Percentiles rank a stretch among this genome's conserved stretches.
phyloP scores from a whole-genome alignment of 305 asterid genomes.

The Solanum hybrid region DNA sequence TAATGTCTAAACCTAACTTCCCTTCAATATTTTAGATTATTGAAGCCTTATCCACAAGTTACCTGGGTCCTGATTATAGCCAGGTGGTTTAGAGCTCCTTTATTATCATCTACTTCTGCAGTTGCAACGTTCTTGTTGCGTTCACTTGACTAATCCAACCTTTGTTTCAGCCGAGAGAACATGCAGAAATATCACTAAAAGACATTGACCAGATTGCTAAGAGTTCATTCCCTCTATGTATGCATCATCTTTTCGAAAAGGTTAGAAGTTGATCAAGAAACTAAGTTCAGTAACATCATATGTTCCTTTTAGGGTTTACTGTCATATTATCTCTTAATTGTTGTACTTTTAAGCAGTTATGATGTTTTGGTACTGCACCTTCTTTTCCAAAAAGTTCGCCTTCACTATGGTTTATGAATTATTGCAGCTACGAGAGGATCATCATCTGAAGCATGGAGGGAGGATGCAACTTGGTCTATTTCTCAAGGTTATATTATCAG shows the following conservation, averaged over 20 bases:
- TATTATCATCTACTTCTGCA: slow-evolving; percentile 6
- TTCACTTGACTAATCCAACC: slow-evolving; percentile 21
- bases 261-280: slow-evolving; percentile 24
- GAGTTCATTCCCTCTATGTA: slow-evolving; percentile 90
- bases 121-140: background rate
- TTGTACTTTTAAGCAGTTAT: background rate
- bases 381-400: background rate
- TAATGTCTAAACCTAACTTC: background rate
- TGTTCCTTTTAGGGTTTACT: background rate
- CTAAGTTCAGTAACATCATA: background rate
- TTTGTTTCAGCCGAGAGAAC: slow-evolving; percentile 59
- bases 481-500: slow-evolving; percentile 59
- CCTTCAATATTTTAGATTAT: slow-evolving; percentile 22
- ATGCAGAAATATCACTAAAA: slow-evolving; percentile 55
- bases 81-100: slow-evolving; percentile 47
- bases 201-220: slow-evolving; percentile 87
- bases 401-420: background rate
- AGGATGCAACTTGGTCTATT: slow-evolving; percentile 89
- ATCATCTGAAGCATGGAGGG: slow-evolving; percentile 98
- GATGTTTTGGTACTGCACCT: background rate
- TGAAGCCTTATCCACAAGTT: slow-evolving; percentile 88
- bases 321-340: background rate
- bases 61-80: slow-evolving; percentile 84
- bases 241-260: slow-evolving; percentile 89
- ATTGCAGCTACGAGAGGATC: slow-evolving; percentile 89